These are phyloP conservation scores for Fusarium sp. DNA, from an alignment of 2,329 filamentous ascomycete genomes.

Conservation along the genomic window DNA sequence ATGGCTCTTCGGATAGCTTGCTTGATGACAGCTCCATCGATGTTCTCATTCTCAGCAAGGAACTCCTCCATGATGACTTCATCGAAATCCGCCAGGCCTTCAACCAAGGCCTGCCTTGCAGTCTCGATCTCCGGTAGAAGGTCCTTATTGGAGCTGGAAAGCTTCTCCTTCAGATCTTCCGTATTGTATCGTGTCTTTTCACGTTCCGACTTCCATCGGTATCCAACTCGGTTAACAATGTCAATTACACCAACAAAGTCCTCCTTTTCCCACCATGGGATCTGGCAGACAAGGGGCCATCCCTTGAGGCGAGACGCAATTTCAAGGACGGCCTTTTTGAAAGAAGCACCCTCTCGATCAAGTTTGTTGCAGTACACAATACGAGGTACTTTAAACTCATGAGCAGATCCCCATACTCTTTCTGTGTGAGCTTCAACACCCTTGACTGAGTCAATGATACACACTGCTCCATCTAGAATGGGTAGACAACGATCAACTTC, in stretches of 20 bases:
- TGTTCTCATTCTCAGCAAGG: slow-evolving; percentile 81
- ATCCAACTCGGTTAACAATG: slow-evolving; percentile 78
- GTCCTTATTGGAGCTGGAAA: slow-evolving; percentile 60
- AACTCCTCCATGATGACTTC: slow-evolving; percentile 88
- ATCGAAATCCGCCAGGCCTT: slow-evolving; percentile 89
- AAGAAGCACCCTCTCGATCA: slow-evolving; percentile 81
- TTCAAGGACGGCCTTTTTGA: slow-evolving; percentile 87
- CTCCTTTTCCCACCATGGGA: slow-evolving; percentile 92
- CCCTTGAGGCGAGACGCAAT: slow-evolving; percentile 82
- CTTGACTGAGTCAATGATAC: slow-evolving; percentile 91
- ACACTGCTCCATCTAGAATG: slow-evolving; percentile 90
- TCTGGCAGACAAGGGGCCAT: slow-evolving; percentile 93
- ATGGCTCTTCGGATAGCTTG: slow-evolving; percentile 81
- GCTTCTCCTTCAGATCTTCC: slow-evolving; percentile 55
- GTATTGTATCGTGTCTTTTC: slow-evolving; percentile 55
- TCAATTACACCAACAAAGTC: slow-evolving; percentile 88
- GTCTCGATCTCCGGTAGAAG: slow-evolving; percentile 77
- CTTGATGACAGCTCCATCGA: slow-evolving; percentile 76
- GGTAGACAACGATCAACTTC: slow-evolving; percentile 92
- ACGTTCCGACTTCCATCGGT: slow-evolving; percentile 73
- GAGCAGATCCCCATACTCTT: slow-evolving; percentile 93
- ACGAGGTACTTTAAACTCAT: slow-evolving; percentile 85
- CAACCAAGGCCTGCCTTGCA: slow-evolving; percentile 83
- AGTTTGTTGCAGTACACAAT: slow-evolving; percentile 84
- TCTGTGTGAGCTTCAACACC: slow-evolving; percentile 98